Evolutionary conservation across 805 yeast species (phyloP), one percentile per base, ranked within the genome.

Genomic region (Clavispora phyllophila): DNA sequence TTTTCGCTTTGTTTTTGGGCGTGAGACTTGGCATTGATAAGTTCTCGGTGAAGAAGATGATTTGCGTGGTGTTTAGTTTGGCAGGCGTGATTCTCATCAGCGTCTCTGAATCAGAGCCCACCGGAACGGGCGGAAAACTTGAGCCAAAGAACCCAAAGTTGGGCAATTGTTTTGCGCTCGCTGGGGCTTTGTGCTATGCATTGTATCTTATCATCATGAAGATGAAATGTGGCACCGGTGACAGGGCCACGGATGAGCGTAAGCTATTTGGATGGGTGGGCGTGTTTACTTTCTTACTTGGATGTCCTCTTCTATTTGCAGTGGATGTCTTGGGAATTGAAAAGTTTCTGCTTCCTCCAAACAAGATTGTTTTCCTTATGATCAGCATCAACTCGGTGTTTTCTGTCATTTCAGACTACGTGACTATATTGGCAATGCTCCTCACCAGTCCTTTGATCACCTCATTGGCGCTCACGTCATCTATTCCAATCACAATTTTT

Each of bases 371-470:
- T 15, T 39, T 66, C 13, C 46, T 63, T 13, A 55, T 62, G 57
- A 56, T 77, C 1, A 28, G 71, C 0, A 44, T 65, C 35, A 67
- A 74, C 44, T 77, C 79, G 0, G 49, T 74, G 3, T 63, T 74
- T 28, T 69, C 76, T 9, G 70, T 72, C 15, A 52, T 73, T 6
- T 75, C 80, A 0, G 82, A 77, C 49, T 77, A 70, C 47, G 63
- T 66, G 26, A 71, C 77, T 1, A 67, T 76, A n/a, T 51, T 75
- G 12, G 79, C 81, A 7, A 66, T 75, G 62, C 54, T 77, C 17
- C 60, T 76, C 31, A 77, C 81, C 1, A 74, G 79, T 37, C 82
- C 82, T 0, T 63, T 77, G 43, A 68, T 76, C 13, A 70, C 78
- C 2, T 66, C 80, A 3, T 60, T 77, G 29, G 74, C 80, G 3